Evolutionary conservation across 148 eudicot species (phyloP), one percentile per base, ranked within the genome.

Genomic region (Arbutus unedo): DNA sequence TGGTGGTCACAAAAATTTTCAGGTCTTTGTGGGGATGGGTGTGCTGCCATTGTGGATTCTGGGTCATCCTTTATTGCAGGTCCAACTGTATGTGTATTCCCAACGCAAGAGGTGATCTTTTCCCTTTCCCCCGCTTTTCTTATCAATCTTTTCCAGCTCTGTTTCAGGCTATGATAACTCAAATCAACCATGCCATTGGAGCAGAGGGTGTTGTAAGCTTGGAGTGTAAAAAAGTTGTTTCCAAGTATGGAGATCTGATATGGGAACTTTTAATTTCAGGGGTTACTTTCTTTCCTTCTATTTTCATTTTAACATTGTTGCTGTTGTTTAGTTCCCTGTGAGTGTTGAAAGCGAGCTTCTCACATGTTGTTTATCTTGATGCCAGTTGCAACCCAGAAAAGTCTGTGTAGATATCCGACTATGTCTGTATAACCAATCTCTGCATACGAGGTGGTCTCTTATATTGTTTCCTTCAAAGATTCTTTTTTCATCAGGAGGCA

Each of bases 161-260:
- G 10, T 81, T 70, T 84, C 89, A 90, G 91, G 49, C 84, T 77
- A 79, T 86, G 53, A 82, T 92, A 23, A 83, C 88, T 47, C 87
- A 89, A 85, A 86, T 90, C 75, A 87, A 92, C 87, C 88, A 86
- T 79, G 93, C 88, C 78, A 90, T 92, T 83, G 95, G 90, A 81
- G 91, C 89, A 50, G 91, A 89, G 23, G 93, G 95, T n/a, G 73
- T 92, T 81, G 88, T 88, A 54, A 92, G 91, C 81, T 73, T 82
- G 67, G 91, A 90, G 85, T 92, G 95, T 54, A 92, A 88, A 88
- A 75, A 54, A 74, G 48, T 92, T 85, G 91, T 88, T 67, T 81
- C 83, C 7, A 57, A 85, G 38, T 92, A 89, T 82, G 91, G 91
- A 56, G 59, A 79, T 44, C 78, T 79, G 43, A 87, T 92, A 44